phyloP scores from a whole-genome alignment of 176 grass and related monocot species.

The Neostapfia colusana region DNA sequence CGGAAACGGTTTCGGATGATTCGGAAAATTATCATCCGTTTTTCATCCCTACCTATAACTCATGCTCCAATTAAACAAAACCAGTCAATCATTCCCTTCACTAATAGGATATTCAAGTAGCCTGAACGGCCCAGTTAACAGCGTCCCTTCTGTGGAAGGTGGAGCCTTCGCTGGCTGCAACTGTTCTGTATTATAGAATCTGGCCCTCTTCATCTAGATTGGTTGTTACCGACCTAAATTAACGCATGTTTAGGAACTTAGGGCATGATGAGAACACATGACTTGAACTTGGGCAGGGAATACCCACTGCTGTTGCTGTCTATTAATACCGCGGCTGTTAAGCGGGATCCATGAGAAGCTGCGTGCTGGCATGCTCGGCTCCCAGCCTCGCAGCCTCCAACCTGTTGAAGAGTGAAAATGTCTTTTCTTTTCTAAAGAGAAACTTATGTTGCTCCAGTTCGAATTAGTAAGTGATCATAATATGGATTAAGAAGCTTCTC shows the following conservation, averaged over 20 bases:
- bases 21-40: too few relatives aligned
- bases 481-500: not conserved
- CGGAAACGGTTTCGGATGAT: too few relatives aligned
- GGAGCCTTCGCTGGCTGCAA: conserved; percentile 16
- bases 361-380: not conserved
- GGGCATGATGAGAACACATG: not conserved
- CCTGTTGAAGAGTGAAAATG: not conserved
- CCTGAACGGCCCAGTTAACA: not conserved
- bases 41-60: too few relatives aligned
- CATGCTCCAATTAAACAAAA: conserved; percentile 8
- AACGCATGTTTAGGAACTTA: not conserved
- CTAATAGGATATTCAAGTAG: conserved; percentile 19
- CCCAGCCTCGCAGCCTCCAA: not conserved
- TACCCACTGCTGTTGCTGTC: too few relatives aligned
- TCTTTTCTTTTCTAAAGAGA: too few relatives aligned
- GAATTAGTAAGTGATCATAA: not conserved
- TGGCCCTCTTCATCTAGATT: not conserved
- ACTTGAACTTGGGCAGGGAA: not conserved
- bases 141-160: not conserved
- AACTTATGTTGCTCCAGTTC: not conserved
- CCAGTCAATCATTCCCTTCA: not conserved
- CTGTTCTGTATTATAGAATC: not conserved
- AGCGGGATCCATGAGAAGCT: not conserved
- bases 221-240: not conserved
- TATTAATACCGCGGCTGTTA: not conserved